phyloP scores from a whole-genome alignment of 2,329 filamentous ascomycete genomes.

The Penicillium thymicola region DNA sequence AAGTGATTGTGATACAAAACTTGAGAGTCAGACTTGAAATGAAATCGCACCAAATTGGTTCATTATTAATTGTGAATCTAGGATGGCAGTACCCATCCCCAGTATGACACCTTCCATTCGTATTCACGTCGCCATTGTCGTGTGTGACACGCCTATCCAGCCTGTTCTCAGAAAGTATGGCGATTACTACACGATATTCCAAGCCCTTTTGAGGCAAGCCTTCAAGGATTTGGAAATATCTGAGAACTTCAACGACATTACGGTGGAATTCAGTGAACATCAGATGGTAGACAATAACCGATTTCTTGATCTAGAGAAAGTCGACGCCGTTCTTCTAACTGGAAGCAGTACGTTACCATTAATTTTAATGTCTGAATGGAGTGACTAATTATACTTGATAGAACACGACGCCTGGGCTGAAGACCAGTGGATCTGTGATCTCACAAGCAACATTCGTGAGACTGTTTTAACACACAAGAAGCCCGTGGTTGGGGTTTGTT shows the following conservation, averaged over 20 bases:
- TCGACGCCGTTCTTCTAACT: slow-evolving; percentile 28
- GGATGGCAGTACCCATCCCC: neutral
- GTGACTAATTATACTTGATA: slow-evolving; percentile 5
- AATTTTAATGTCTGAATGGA: neutral
- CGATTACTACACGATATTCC: slow-evolving; percentile 23
- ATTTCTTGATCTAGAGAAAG: slow-evolving; percentile 23
- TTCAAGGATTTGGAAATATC: slow-evolving; percentile 9
- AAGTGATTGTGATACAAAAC: neutral
- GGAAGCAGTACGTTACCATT: slow-evolving; percentile 28
- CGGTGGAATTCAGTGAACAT: slow-evolving; percentile 22
- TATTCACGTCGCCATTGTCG: slow-evolving; percentile 27
- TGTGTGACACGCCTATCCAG: slow-evolving; percentile 31
- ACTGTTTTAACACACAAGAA: slow-evolving; percentile 18
- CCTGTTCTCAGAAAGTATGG: slow-evolving; percentile 27
- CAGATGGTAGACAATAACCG: slow-evolving; percentile 23
- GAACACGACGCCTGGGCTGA: slow-evolving; percentile 44
- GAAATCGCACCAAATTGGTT: neutral
- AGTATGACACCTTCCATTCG: neutral
- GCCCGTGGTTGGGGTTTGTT: slow-evolving; percentile 48
- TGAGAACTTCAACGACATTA: neutral
- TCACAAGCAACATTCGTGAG: slow-evolving; percentile 42
- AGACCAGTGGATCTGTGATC: slow-evolving; percentile 45
- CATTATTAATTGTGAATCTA: neutral
- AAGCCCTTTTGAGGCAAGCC: slow-evolving; percentile 20
- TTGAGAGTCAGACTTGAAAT: neutral